phyloP scores from a whole-genome alignment of 2,329 filamentous ascomycete genomes.

The Colletotrichum viniferum region DNA sequence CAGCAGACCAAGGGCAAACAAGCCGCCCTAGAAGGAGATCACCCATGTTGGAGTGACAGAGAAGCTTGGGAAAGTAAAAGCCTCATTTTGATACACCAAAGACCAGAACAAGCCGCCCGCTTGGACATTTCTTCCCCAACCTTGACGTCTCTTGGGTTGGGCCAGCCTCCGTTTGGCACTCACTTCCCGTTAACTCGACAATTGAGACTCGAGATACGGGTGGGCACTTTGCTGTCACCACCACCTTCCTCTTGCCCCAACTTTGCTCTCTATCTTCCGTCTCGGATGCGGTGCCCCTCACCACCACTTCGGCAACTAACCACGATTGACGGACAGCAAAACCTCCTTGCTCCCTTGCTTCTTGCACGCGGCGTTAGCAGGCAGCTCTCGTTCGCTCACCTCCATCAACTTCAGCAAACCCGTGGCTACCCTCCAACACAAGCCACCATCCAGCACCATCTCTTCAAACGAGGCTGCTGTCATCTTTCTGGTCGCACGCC shows the following conservation, averaged over 20 bases:
- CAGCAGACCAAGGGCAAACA: conserved; percentile 8
- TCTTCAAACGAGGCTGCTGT: not conserved
- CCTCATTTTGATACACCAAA: not conserved
- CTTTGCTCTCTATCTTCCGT: not conserved
- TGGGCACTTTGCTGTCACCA: not conserved
- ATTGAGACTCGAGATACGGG: not conserved
- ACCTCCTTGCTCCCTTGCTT: conserved; percentile 18
- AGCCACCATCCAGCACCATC: not conserved
- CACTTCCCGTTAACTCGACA: not conserved
- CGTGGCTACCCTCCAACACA: not conserved
- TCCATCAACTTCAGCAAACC: not conserved
- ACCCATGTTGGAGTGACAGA: not conserved
- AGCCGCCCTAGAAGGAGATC: not conserved
- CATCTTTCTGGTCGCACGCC: conserved; percentile 4
- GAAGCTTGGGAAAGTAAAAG: not conserved
- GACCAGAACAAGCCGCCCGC: not conserved
- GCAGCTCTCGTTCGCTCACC: not conserved
- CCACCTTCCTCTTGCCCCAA: not conserved
- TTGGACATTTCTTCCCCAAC: not conserved
- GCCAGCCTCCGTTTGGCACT: not conserved
- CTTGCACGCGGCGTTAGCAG: not conserved
- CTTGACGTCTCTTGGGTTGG: not conserved
- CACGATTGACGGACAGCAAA: not conserved
- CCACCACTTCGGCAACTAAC: conserved; percentile 12
- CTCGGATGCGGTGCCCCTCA: conserved; percentile 6